Percentiles rank a stretch among this genome's conserved stretches.
phyloP scores from a whole-genome alignment of 2,329 filamentous ascomycete genomes.

The Colletotrichum gloeosporioides region DNA sequence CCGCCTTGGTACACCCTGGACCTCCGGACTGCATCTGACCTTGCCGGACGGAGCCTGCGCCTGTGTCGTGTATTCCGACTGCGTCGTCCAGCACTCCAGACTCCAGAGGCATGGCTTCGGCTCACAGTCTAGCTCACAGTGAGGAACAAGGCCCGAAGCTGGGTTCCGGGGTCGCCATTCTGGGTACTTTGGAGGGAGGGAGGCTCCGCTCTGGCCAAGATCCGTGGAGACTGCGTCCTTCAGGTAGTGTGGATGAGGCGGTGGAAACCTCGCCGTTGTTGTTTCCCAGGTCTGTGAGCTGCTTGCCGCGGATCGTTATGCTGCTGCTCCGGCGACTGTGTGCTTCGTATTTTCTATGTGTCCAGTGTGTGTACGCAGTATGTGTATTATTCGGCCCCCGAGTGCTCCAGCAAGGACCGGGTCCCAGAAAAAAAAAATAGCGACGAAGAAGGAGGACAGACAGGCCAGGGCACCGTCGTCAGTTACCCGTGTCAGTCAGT shows the following conservation, averaged over 20 bases:
- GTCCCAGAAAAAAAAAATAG: neutral
- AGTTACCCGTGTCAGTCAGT: neutral
- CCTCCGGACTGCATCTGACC: conserved; percentile 1
- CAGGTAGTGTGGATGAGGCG: neutral
- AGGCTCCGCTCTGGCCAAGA: neutral
- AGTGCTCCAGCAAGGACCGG: neutral
- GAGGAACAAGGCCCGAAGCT: neutral
- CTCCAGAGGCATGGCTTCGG: neutral
- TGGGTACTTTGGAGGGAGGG: neutral
- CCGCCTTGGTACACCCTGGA: neutral
- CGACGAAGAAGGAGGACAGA: neutral
- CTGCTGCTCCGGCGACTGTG: neutral
- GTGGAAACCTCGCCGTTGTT: neutral
- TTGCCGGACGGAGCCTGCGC: neutral
- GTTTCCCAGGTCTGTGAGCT: neutral
- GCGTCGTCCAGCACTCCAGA: neutral
- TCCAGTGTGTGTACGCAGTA: neutral
- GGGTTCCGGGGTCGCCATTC: neutral
- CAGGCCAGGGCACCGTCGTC: neutral
- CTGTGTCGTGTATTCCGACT: neutral
- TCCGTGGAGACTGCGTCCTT: neutral
- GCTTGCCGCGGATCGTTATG: neutral
- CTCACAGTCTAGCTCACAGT: neutral
- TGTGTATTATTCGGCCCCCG: neutral
- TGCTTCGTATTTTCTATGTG: neutral